Conservation (phyloP, 1,284 basidiomycete species). For the Entoloma clypeatum region DNA sequence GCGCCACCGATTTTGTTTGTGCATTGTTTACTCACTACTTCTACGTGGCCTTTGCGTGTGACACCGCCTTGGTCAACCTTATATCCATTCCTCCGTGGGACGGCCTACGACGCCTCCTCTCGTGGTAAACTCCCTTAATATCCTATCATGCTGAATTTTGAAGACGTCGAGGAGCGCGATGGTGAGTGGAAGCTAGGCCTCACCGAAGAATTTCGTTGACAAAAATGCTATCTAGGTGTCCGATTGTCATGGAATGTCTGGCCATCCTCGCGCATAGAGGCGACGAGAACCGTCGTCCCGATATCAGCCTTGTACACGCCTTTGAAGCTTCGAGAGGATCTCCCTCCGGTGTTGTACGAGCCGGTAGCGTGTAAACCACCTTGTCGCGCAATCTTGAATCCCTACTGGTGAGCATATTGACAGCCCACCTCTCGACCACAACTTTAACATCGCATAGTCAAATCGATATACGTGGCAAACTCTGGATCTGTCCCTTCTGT, state of each 20-base stretch:
- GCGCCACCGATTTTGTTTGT: conserved; percentile 24
- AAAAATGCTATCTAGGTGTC: conserved; percentile 54
- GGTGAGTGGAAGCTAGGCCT: conserved; percentile 34
- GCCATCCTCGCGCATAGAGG: conserved; percentile 97
- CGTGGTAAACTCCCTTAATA: conserved; percentile 18
- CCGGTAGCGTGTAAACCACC: conserved; percentile 98
- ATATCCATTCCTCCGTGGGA: conserved; percentile 21
- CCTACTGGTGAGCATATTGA: conserved; percentile 79
- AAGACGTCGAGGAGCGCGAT: conserved; percentile 54
- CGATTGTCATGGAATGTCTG: conserved; percentile 98
- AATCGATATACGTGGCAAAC: conserved; percentile 96
- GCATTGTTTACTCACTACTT: conserved; percentile 25
- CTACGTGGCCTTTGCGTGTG: conserved; percentile 24
- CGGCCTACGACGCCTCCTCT: conserved; percentile 27
- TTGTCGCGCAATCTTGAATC: conserved; percentile 96
- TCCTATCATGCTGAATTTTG: conserved; percentile 44
- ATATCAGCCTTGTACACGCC: conserved; percentile 98
- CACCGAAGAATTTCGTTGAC: conserved; percentile 4
- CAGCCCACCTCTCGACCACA: too few species aligned
- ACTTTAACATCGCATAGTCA: too few species aligned
- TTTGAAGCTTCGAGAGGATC: conserved; percentile 90
- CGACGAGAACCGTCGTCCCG: conserved; percentile 96
- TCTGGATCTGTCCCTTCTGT: conserved; percentile 99
- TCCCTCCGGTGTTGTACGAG: conserved; percentile 96
- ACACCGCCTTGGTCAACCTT: conserved; percentile 10